A percentile compares a stretch with the other conserved stretches of the same genome.
Evolutionary conservation across 1,284 basidiomycete species (phyloP).

Genomic region (Sphagnurus paluster): DNA sequence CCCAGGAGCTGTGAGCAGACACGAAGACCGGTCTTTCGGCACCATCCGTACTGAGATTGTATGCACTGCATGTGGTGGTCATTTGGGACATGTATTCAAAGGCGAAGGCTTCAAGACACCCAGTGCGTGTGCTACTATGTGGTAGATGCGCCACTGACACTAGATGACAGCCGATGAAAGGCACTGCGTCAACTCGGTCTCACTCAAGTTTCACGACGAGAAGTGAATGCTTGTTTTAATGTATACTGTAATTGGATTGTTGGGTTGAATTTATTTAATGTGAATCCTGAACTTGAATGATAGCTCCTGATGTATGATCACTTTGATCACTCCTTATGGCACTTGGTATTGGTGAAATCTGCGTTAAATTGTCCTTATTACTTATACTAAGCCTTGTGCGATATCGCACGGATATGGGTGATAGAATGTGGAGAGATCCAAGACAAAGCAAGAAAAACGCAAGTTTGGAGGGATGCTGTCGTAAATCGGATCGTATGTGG

Average conservation of each 20-base stretch:
- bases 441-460: conserved; percentile 16
- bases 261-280: background rate
- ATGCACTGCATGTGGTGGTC: conserved; percentile 85
- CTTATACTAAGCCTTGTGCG: conserved; percentile 12
- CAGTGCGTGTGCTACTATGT: conserved; percentile 44
- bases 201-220: conserved; percentile 76
- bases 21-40: conserved; percentile 60
- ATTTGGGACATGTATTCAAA: conserved; percentile 92
- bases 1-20: conserved; percentile 83
- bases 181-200: conserved; percentile 91
- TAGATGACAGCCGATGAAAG: conserved; percentile 69
- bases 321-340: background rate
- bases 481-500: conserved; percentile 8
- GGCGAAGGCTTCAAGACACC: conserved; percentile 81
- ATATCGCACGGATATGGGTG: conserved; percentile 8
- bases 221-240: conserved; percentile 28
- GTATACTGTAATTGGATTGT: background rate
- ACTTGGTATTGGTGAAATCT: conserved; percentile 1
- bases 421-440: conserved; percentile 12
- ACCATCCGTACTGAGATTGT: conserved; percentile 74
- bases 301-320: background rate
- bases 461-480: conserved; percentile 2
- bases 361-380: conserved; percentile 13
- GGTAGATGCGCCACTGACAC: conserved; percentile 3
- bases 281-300: too few relatives aligned